These are phyloP conservation scores for Talaromyces sp. DNA, from an alignment of 2,329 filamentous ascomycete genomes.

Conservation along the genomic window DNA sequence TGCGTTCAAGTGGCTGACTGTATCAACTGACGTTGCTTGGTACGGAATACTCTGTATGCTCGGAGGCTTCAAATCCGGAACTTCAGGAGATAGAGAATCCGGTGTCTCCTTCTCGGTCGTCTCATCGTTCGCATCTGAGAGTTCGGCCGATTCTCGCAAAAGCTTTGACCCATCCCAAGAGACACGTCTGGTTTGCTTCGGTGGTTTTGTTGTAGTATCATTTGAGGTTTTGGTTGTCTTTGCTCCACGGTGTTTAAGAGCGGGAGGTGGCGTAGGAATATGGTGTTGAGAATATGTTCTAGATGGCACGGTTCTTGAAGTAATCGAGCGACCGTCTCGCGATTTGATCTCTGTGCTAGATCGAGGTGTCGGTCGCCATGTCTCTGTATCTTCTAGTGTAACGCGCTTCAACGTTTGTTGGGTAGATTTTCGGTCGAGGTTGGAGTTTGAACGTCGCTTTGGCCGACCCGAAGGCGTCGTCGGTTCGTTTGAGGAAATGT, in stretches of 20 bases:
- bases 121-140: slow-evolving; percentile 16
- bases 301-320: slow-evolving; percentile 26
- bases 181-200: slow-evolving; percentile 30
- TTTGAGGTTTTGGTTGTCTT: slow-evolving; percentile 29
- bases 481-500: slow-evolving; percentile 21
- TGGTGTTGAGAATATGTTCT: slow-evolving; percentile 17
- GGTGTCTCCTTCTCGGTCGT: slow-evolving; percentile 15
- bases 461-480: slow-evolving; percentile 34
- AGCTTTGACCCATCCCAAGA: slow-evolving; percentile 42
- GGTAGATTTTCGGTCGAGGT: slow-evolving; percentile 40
- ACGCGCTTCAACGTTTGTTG: slow-evolving; percentile 42
- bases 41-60: slow-evolving; percentile 21
- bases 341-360: slow-evolving; percentile 35
- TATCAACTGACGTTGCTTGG: slow-evolving; percentile 29
- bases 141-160: slow-evolving; percentile 30
- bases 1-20: slow-evolving; percentile 36
- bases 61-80: slow-evolving; percentile 23
- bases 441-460: slow-evolving; percentile 29
- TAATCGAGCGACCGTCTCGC: slow-evolving; percentile 32
- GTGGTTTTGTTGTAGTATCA: slow-evolving; percentile 30
- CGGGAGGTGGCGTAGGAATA: slow-evolving; percentile 40
- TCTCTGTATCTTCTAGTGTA: slow-evolving; percentile 40
- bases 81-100: slow-evolving; percentile 25
- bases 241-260: slow-evolving; percentile 42
- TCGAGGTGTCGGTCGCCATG: slow-evolving; percentile 36